Conservation (phyloP, 2,329 filamentous ascomycete species). For the Huntiella abstrusa region DNA sequence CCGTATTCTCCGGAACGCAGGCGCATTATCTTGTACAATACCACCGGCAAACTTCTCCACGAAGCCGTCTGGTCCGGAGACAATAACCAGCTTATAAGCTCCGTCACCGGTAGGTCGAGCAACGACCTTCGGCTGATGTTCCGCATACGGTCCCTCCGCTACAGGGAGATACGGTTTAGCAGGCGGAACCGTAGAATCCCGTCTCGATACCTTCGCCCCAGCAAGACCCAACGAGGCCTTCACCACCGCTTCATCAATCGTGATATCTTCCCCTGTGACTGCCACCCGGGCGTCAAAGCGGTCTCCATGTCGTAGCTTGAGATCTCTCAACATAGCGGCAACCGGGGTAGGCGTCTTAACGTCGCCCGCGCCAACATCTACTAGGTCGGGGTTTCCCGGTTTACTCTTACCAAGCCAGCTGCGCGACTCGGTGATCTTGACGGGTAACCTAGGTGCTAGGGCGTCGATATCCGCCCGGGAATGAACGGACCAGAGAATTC, state of each 20-base stretch:
- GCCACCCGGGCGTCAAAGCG: constrained; percentile 52
- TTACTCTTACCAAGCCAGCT: constrained; percentile 13
- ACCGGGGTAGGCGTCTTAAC: constrained; percentile 26
- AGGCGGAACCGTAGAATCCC: constrained; percentile 13
- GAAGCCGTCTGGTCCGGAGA: constrained; percentile 86
- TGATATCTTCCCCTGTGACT: constrained; percentile 59
- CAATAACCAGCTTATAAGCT: constrained; percentile 50
- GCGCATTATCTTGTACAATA: constrained; percentile 8
- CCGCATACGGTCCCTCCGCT: constrained; percentile 14
- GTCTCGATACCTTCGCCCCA: not conserved
- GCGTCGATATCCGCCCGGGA: constrained; percentile 33
- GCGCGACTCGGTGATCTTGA: not conserved
- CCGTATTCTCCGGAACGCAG: constrained; percentile 8
- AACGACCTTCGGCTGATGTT: constrained; percentile 10
- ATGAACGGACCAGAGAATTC: constrained; percentile 66
- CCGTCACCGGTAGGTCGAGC: constrained; percentile 13
- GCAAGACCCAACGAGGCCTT: constrained; percentile 16
- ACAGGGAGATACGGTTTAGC: constrained; percentile 14
- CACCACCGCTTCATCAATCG: constrained; percentile 39
- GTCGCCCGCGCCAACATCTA: constrained; percentile 13
- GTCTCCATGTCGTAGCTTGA: constrained; percentile 38
- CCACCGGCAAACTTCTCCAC: constrained; percentile 58
- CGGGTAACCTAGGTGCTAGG: not conserved
- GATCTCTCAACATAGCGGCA: constrained; percentile 39
- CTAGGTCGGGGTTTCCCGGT: not conserved